phyloP scores from a whole-genome alignment of 495 filamentous ascomycete species.

The Annulohypoxylon stygium region DNA sequence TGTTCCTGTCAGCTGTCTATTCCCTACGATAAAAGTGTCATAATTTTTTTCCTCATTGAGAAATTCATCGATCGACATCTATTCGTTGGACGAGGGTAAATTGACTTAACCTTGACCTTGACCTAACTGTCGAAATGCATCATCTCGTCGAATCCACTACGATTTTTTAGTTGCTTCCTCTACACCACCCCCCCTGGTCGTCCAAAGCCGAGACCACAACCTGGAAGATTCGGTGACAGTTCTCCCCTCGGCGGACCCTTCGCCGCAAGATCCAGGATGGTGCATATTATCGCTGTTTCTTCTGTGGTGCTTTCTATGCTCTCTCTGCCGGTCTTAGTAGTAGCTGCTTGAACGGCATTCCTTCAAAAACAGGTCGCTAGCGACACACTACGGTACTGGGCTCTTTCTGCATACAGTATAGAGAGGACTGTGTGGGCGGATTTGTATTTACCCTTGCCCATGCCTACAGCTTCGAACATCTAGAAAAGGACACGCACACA shows the following conservation, averaged over 20 bases:
- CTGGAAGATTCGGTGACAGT: conserved; percentile 31
- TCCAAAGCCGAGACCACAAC: conserved; percentile 23
- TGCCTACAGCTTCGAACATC: conserved; percentile 41
- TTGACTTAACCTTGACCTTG: conserved; percentile 5
- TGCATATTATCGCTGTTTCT: conserved; percentile 33
- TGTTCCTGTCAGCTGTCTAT: conserved; percentile 38
- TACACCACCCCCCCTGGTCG: conserved; percentile 26
- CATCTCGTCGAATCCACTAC: conserved; percentile 36
- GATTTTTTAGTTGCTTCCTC: conserved; percentile 23
- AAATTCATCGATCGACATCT: conserved; percentile 13
- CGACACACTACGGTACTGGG: conserved; percentile 22
- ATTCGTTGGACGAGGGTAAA: conserved; percentile 29
- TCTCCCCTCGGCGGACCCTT: conserved; percentile 23
- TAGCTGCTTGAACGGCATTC: conserved; percentile 28
- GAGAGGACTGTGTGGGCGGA: conserved; percentile 42
- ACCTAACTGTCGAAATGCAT: conserved; percentile 23
- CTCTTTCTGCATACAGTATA: conserved; percentile 42
- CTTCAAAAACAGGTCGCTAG: conserved; percentile 28
- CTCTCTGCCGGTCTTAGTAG: conserved; percentile 17
- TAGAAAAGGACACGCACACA: conserved; percentile 48
- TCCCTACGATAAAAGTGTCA: conserved; percentile 37
- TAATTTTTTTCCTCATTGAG: conserved; percentile 32
- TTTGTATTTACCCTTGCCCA: conserved; percentile 38
- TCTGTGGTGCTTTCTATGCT: conserved; percentile 18
- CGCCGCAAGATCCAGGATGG: conserved; percentile 37